Base-by-base conservation (phyloP, 306 rosid genomes). In the Fragaria nilgerrensis region DNA sequence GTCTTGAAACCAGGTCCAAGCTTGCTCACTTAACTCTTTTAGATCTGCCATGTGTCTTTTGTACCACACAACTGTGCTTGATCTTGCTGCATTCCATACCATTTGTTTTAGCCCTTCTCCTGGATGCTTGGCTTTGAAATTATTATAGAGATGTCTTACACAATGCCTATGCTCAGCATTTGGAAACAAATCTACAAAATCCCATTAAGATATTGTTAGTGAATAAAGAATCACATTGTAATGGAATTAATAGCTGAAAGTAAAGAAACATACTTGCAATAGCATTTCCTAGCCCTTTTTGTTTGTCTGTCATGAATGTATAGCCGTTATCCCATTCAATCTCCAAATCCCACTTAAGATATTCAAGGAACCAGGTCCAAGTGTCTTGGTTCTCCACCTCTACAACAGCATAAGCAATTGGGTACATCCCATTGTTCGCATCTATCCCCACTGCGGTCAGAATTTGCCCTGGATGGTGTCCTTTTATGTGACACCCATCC, bases 321-420 rank as follows among this genome's bases (percentile, higher is more conserved):
- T 43, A 12, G 1, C 9, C 0, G 0, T 0, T 10, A 1, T 2
- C 3, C 2, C n/a, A 22, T 2, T 13, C 50, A 13, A 53, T 23
- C 19, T 14, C 12, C 9, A 58, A 22, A 3, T 41, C 67, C 0
- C 12, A 5, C 3, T 10, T 7, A 0, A 73, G 11, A 3, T 20
- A 10, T 5, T 55, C 36, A 22, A 55, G 47, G 12, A 73, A 55
- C 52, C 77, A 37, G 0, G 1, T 13, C 9, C 22, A 73, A 13
- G 52, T 4, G 1, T n/a, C 19, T n/a, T 14, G 3, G 7, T 4
- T 4, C 41, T 55, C n/a, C 1, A 22, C 0, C n/a, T 55, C 50
- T 0, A 37, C 49, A 5, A 73, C 0, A 7, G n/a, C 37, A 19
- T 9, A 73, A 0, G 50, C 67, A 6, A 55, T 36, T 9, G 29